Base-by-base conservation (phyloP, 2,329 filamentous ascomycete genomes). In the Verticillium nonalfalfae region DNA sequence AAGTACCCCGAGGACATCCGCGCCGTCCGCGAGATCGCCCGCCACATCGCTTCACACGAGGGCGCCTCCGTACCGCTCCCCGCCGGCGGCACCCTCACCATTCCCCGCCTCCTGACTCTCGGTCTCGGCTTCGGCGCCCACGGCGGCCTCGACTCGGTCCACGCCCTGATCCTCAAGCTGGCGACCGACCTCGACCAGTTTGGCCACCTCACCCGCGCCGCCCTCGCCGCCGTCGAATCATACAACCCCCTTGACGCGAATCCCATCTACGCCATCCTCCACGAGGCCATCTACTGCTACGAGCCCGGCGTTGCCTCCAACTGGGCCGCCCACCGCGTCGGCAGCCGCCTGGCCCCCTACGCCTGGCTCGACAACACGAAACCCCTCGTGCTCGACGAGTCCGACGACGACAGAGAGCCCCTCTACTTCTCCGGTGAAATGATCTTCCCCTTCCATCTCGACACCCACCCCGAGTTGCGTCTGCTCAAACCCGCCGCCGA, bases 351-450 rank as follows among this genome's bases (percentile, higher is more conserved):
- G 5, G 69, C 74, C 2, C 66, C 76, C 35, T 88, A 81, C 66
- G 67, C 74, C 38, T 88, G 85, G 86, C 76, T 86, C 9, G 70
- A 74, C 62, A 68, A 71, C 2, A 68, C 70, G 31, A 59, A 68
- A 79, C 18, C 74, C 77, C 2, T 73, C 72, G 76, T 65, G 11
- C 69, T 64, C 39, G 66, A 67, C 35, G 64, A 68, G 4, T 65
- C 68, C 1, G 62, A 64, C 18, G 66, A 66, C 9, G 71, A 72
- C 0, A 73, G 78, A 6, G 71, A 76, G 2, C 87, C 88, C 0
- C 78, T 95, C 26, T 90, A 84, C 73, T 96, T 97, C 76, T 92
- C 91, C 0, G 93, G 93, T 63, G 94, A 98, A 77, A 97, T 97
- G 92, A 85, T 97, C 58, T 97, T 87, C 72, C 89, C 90, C 1